Base-by-base conservation (phyloP, 2,329 filamentous ascomycete species). In the Curvularia sp. region DNA sequence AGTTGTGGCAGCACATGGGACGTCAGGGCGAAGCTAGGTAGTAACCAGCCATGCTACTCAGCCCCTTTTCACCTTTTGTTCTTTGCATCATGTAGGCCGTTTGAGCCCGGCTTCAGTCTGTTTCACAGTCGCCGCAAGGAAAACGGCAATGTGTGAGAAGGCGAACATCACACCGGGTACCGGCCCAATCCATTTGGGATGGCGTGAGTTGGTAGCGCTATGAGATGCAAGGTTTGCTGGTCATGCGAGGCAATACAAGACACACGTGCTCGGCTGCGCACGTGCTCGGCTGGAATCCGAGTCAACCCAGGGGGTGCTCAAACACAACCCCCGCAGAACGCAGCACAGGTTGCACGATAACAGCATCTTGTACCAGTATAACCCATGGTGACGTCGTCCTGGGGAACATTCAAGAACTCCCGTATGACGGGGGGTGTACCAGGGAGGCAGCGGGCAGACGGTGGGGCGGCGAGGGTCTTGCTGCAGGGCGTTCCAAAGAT, bases 401-500 rank as follows among this genome's bases (percentile, higher is more conserved):
- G 12, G n/a, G 18, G 24, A 8, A 12, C 24, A 6, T 10, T 3
- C 48, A 20, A 28, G 2, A 26, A 24, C 15, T 38, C 5, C 9
- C 24, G 28, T 42, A 39, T 48, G 35, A 52, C 28, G 41, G 38
- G 12, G 28, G 24, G 33, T 15, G 28, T 15, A 44, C 35, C 51
- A 55, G 48, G 30, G 33, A 56, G 55, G 58, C 35, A 49, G 44
- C 7, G 35, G 15, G 15, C 35, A 5, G 12, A n/a, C 4, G 15
- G 38, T 50, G 43, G 41, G 31, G 47, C 35, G 8, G 38, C 3
- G 15, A 49, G 51, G 46, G 52, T 50, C 26, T 33, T 13, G 15
- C 41, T 55, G 51, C 49, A 51, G 57, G 41, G 50, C 30, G 30
- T 18, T 47, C 57, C 53, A 56, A 52, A 33, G 15, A 56, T 56